Evolutionary conservation across 148 eudicot species (phyloP), one percentile per base, ranked within the genome.

Genomic region (Spergularia marina): DNA sequence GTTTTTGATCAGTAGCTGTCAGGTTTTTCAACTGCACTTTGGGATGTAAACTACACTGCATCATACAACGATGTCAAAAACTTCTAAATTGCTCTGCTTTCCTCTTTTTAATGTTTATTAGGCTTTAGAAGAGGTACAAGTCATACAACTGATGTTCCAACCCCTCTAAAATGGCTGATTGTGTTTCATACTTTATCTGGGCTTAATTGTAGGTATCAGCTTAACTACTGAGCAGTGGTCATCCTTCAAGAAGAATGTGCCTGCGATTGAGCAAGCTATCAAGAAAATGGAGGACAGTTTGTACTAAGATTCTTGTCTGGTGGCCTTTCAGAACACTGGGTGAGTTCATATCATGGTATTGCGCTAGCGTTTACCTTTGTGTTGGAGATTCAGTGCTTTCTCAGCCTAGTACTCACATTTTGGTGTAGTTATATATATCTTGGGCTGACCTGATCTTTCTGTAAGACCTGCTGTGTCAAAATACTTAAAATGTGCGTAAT

Each of bases 171-270:
- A 16, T 39, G 52, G 51, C 57, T 69, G 52, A 15, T 21, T 1
- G 41, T 23, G 58, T 59, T 53, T 69, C 14, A 13, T 70, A 23
- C 41, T 53, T 7, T 13, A n/a, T 44, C 12, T 68, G 8, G 53
- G 44, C 60, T 21, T 18, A 44, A 59, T 51, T 66, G 44, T 80
- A 94, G 98, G 97, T 52, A 94, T 94, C 76, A 90, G 96, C 88
- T 85, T 94, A 87, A 85, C 96, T 6, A 67, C 91, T 23, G 97
- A 90, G 68, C 98, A 94, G 77, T 94, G 98, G 98, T 75, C 89
- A 14, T 7, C 86, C 41, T 90, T 94, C 82, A 84, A 72, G 74
- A 89, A 94, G 86, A 90, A 84, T 71, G 82, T 91, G 63, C 91
- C 98, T 72, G 91, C 82, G 55, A 90, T 94, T 64, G 96, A 94